phyloP scores from a whole-genome alignment of 257 asterid genomes.

The Datura wrightii region DNA sequence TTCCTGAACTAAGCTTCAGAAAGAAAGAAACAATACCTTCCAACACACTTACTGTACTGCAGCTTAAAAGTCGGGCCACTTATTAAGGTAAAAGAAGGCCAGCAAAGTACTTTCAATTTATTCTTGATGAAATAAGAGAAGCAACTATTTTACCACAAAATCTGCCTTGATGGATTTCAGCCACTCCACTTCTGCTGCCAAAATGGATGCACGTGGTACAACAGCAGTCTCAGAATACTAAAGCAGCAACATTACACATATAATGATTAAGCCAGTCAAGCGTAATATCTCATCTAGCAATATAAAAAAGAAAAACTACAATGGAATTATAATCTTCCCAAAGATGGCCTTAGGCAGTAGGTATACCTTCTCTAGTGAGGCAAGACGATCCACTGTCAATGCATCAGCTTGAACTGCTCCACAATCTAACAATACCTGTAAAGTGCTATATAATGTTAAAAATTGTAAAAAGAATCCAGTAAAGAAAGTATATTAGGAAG shows the following conservation, averaged over 20 bases:
- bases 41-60: neutral
- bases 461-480: neutral
- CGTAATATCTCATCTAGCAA: slow-evolving; percentile 7
- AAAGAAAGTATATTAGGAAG: neutral
- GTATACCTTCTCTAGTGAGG: slow-evolving; percentile 85
- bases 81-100: neutral
- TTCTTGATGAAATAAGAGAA: neutral
- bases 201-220: slow-evolving; percentile 81
- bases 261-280: slow-evolving; percentile 14
- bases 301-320: neutral
- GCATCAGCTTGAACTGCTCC: slow-evolving; percentile 99
- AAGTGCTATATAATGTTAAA: neutral
- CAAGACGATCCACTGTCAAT: slow-evolving; percentile 97
- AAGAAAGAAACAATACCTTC: neutral
- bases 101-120: neutral
- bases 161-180: slow-evolving; percentile 89
- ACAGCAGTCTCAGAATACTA: slow-evolving; percentile 99
- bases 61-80: neutral
- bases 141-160: slow-evolving; percentile 70
- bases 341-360: neutral
- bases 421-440: slow-evolving; percentile 88
- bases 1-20: neutral
- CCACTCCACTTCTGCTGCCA: slow-evolving; percentile 95
- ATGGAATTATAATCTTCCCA: neutral
- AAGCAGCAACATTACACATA: slow-evolving; percentile 37